A percentile compares a stretch with the other conserved stretches of the same genome.
Conservation (phyloP, 1,284 basidiomycete species). For the Termitomyces sp. region DNA sequence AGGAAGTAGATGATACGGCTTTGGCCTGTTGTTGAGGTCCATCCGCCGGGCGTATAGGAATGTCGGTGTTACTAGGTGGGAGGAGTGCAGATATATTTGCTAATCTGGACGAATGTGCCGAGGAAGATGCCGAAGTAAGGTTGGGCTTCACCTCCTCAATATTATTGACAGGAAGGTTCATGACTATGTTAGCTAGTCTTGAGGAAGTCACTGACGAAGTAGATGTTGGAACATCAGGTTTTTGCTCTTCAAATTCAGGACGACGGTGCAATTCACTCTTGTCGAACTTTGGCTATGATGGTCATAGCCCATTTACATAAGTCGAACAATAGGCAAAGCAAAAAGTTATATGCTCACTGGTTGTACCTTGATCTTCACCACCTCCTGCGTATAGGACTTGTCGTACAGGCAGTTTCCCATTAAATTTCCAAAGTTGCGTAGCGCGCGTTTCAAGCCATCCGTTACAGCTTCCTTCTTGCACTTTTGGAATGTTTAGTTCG, state of each 20-base stretch:
- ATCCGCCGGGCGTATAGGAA: slow-evolving; percentile 17
- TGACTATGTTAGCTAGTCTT: slow-evolving; percentile 24
- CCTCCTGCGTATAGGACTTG: slow-evolving; percentile 80
- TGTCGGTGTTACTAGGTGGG: slow-evolving; percentile 2
- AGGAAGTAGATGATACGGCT: slow-evolving; percentile 20
- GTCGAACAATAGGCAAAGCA: not conserved
- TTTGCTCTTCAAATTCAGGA: slow-evolving; percentile 58
- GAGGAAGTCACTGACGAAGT: not conserved
- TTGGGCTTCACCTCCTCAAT: slow-evolving; percentile 33
- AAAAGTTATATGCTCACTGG: slow-evolving; percentile 47
- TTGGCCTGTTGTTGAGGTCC: slow-evolving; percentile 15
- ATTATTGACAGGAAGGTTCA: slow-evolving; percentile 5
- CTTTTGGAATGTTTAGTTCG: slow-evolving; percentile 36
- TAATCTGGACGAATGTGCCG: slow-evolving; percentile 13
- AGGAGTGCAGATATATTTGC: slow-evolving; percentile 11
- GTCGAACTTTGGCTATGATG: slow-evolving; percentile 70
- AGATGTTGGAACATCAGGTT: not conserved
- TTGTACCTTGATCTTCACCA: slow-evolving; percentile 81
- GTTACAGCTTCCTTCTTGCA: slow-evolving; percentile 98
- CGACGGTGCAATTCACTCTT: slow-evolving; percentile 68
- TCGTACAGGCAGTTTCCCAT: slow-evolving; percentile 96
- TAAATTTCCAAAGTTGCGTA: slow-evolving; percentile 91
- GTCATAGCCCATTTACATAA: not conserved
- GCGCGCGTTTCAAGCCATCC: slow-evolving; percentile 86
- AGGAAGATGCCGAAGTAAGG: slow-evolving; percentile 10